Percentiles rank a stretch among this genome's conserved stretches.
These are phyloP conservation scores for Albugo laibachii DNA, from an alignment of 352 stramenopile species.

Conservation along the genomic window DNA sequence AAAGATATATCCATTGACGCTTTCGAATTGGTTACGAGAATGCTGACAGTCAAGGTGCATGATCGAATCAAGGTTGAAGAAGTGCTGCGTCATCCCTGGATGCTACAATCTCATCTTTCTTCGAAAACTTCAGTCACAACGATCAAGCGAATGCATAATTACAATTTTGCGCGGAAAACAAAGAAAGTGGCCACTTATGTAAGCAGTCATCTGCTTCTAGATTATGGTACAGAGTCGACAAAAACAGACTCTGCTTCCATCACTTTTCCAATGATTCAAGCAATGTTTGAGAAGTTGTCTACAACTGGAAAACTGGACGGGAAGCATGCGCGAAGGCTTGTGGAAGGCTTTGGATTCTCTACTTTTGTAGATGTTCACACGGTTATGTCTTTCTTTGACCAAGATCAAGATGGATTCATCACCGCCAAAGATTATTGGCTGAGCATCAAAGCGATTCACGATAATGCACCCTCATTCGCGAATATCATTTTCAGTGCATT, in stretches of 20 bases:
- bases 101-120: slow-evolving; percentile 5
- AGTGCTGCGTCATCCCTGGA: slow-evolving; percentile 36
- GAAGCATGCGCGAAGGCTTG: too few relatives aligned
- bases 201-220: slow-evolving; percentile 4
- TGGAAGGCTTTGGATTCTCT: slow-evolving; percentile 26
- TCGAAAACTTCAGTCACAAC: slow-evolving; percentile 9
- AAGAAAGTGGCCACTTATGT: slow-evolving; percentile 58
- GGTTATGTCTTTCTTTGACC: slow-evolving; percentile 45
- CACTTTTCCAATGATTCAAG: too few relatives aligned
- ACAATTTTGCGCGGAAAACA: slow-evolving; percentile 63
- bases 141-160: slow-evolving; percentile 41
- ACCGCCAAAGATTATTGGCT: slow-evolving; percentile 46
- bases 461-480: not conserved
- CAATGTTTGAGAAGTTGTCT: too few relatives aligned
- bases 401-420: slow-evolving; percentile 51
- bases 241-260: too few relatives aligned
- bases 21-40: slow-evolving; percentile 45
- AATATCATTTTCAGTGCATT: too few relatives aligned
- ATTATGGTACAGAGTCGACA: too few relatives aligned
- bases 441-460: slow-evolving; percentile 30
- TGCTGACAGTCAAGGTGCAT: slow-evolving; percentile 50
- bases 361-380: slow-evolving; percentile 34
- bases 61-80: slow-evolving; percentile 55
- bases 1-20: slow-evolving; percentile 24
- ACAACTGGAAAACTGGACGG: too few relatives aligned